A percentile compares a stretch with the other conserved stretches of the same genome.
These are phyloP conservation scores for Onygenales sp. DNA, from an alignment of 2,329 filamentous ascomycete species.

Conservation along the genomic window DNA sequence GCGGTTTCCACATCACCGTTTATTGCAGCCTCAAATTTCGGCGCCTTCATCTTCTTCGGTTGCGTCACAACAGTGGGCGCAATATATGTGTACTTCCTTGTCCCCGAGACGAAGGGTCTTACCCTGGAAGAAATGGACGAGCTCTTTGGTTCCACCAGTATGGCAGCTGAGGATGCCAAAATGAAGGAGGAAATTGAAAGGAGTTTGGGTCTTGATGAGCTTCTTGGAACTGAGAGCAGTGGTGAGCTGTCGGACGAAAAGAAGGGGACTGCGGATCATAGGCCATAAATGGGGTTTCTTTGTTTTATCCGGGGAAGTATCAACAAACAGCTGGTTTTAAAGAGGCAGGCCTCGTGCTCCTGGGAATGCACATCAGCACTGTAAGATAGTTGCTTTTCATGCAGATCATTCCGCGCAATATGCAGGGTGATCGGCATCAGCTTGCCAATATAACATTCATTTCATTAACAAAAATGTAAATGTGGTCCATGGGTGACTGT, in stretches of 20 bases:
- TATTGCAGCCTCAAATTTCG: slow-evolving; percentile 59
- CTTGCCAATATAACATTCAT: too few species aligned
- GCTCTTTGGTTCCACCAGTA: slow-evolving; percentile 1
- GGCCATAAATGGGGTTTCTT: too few species aligned
- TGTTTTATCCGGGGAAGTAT: too few species aligned
- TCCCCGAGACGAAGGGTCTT: slow-evolving; percentile 46
- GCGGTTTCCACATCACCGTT: slow-evolving; percentile 62
- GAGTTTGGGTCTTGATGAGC: background rate
- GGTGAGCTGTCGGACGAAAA: background rate
- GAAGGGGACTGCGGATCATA: too few species aligned
- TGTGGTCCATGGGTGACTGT: too few species aligned
- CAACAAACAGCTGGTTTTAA: too few species aligned
- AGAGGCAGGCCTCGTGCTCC: too few species aligned
- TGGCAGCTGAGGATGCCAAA: slow-evolving; percentile 2
- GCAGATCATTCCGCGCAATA: too few species aligned
- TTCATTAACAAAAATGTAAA: too few species aligned
- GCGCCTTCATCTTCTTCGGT: slow-evolving; percentile 55
- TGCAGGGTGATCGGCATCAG: too few species aligned
- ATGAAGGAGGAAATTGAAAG: background rate
- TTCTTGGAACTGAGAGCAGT: background rate
- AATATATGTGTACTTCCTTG: slow-evolving; percentile 29
- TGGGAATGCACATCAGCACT: too few species aligned
- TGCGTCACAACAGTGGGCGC: slow-evolving; percentile 35
- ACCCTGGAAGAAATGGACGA: slow-evolving; percentile 44
- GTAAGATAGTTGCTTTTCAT: too few species aligned